A percentile compares a stretch with the other conserved stretches of the same genome.
Evolutionary conservation across 768 basidiomycete genomes (phyloP).

Genomic region (Boletus sp.): DNA sequence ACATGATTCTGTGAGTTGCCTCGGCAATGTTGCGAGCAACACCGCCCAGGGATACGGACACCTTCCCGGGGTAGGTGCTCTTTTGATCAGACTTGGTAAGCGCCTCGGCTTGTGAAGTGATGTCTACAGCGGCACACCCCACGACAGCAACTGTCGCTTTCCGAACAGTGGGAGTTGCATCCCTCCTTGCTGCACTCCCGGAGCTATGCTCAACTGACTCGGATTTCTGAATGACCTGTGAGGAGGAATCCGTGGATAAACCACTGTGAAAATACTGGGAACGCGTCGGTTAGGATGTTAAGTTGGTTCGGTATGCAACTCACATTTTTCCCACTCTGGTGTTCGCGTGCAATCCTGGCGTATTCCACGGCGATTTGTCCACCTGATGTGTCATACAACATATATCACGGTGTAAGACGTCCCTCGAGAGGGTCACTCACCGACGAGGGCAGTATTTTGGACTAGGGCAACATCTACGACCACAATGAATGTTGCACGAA

Average conservation of each 20-base stretch:
- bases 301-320: not conserved
- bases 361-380: slow-evolving; percentile 79
- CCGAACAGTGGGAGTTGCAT: slow-evolving; percentile 1
- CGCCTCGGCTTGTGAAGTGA: slow-evolving; percentile 57
- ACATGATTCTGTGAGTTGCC: slow-evolving; percentile 68
- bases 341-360: slow-evolving; percentile 43
- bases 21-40: slow-evolving; percentile 96
- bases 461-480: slow-evolving; percentile 79
- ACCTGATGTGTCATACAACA: slow-evolving; percentile 39
- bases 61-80: slow-evolving; percentile 78
- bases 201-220: not conserved
- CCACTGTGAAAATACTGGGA: slow-evolving; percentile 12
- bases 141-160: slow-evolving; percentile 62
- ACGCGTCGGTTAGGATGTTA: not conserved
- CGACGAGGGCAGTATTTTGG: slow-evolving; percentile 82
- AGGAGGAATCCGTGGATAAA: not conserved
- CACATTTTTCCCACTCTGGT: slow-evolving; percentile 17
- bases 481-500: not conserved
- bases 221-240: not conserved
- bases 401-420: not conserved
- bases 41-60: slow-evolving; percentile 76
- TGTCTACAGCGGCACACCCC: slow-evolving; percentile 87
- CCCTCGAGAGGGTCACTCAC: slow-evolving; percentile 38
- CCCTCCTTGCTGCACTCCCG: not conserved
- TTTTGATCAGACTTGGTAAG: slow-evolving; percentile 38